phyloP scores from a whole-genome alignment of 2,329 filamentous ascomycete species.

The Aspergillus sp. region DNA sequence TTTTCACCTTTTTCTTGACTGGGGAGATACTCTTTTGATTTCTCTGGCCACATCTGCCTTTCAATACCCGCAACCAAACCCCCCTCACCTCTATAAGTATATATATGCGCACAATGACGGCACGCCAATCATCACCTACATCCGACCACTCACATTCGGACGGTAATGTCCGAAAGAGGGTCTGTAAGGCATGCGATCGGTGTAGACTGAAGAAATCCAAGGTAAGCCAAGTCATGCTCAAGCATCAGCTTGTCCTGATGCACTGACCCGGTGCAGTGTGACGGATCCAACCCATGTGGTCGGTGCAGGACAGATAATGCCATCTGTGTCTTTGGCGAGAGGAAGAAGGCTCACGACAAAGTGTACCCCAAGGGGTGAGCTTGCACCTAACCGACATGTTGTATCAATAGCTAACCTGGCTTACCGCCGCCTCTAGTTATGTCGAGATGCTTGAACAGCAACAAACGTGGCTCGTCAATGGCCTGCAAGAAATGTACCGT shows the following conservation, averaged over 20 bases:
- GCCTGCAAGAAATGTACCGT: slow-evolving; percentile 62
- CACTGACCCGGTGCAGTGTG: slow-evolving; percentile 50
- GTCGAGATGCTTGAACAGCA: slow-evolving; percentile 70
- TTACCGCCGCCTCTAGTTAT: slow-evolving; percentile 47
- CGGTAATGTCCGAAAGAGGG: slow-evolving; percentile 59
- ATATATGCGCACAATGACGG: slow-evolving; percentile 35
- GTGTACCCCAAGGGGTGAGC: slow-evolving; percentile 68
- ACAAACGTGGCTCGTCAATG: slow-evolving; percentile 62
- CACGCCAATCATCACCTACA: slow-evolving; percentile 43
- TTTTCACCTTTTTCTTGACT: background rate
- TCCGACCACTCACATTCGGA: slow-evolving; percentile 47
- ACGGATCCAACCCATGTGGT: slow-evolving; percentile 62
- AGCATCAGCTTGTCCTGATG: slow-evolving; percentile 19
- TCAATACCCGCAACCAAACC: slow-evolving; percentile 9
- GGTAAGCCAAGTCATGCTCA: slow-evolving; percentile 39
- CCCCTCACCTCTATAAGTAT: slow-evolving; percentile 9
- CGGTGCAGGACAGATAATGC: slow-evolving; percentile 65
- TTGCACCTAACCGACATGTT: slow-evolving; percentile 13
- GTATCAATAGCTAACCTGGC: slow-evolving; percentile 5
- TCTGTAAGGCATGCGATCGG: slow-evolving; percentile 68
- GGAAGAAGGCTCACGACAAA: slow-evolving; percentile 68
- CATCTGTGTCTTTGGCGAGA: slow-evolving; percentile 66
- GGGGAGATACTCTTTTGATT: background rate
- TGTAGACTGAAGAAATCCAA: slow-evolving; percentile 69
- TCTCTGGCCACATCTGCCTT: slow-evolving; percentile 6